phyloP scores from a whole-genome alignment of 257 asterid genomes.

The Nicotiana tabacum region DNA sequence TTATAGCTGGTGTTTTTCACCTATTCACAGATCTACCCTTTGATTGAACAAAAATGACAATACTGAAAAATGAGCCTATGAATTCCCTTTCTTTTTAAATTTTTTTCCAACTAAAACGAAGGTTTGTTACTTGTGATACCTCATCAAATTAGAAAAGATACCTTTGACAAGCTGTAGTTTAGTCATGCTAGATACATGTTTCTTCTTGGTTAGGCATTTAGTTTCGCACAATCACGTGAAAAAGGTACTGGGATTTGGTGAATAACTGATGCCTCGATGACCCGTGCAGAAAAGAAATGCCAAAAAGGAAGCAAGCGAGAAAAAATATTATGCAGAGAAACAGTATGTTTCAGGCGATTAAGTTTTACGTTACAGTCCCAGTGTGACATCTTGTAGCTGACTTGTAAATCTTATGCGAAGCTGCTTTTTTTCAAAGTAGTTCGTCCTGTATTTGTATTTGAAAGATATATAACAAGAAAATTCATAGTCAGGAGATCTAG shows the following conservation, averaged over 20 bases:
- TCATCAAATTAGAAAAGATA: no score
- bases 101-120: no score
- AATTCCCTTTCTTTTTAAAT: no score
- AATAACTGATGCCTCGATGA: not conserved
- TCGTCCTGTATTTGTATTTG: no score
- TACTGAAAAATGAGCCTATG: not conserved
- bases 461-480: not conserved
- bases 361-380: not conserved
- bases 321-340: conserved; percentile 74
- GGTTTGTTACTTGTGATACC: no score
- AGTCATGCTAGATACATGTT: no score
- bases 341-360: conserved; percentile 66
- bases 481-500: not conserved
- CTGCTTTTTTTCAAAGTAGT: not conserved
- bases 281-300: conserved; percentile 71
- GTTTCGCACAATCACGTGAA: not conserved
- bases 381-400: not conserved
- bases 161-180: no score
- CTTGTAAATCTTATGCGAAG: not conserved
- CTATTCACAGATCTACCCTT: no score
- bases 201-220: not conserved
- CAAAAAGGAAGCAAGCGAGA: conserved; percentile 80
- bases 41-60: no score
- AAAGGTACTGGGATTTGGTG: not conserved
- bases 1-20: not conserved